Percentiles rank a stretch among this genome's conserved stretches.
Evolutionary conservation across 805 yeast species (phyloP).

Genomic region (Kazachstania martiniae): DNA sequence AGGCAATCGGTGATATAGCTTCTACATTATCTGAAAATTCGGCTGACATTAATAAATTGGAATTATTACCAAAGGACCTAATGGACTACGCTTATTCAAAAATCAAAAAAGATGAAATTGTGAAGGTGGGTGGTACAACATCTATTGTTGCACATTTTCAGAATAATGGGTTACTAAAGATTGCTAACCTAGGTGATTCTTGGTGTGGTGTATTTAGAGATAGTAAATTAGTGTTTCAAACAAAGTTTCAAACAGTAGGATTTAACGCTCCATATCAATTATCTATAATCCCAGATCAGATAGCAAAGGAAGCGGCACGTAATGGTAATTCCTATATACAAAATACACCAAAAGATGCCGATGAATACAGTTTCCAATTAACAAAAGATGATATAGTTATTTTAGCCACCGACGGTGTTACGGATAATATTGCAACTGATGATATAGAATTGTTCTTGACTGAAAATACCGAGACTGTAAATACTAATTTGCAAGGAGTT

Average conservation of each 20-base stretch:
- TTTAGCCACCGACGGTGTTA: constrained; percentile 89
- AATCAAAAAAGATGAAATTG: constrained; percentile 44
- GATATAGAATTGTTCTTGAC: constrained; percentile 62
- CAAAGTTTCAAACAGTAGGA: constrained; percentile 70
- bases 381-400: constrained; percentile 64
- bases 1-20: constrained; percentile 33
- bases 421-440: constrained; percentile 67
- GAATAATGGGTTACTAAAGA: constrained; percentile 39
- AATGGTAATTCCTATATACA: constrained; percentile 55
- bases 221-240: constrained; percentile 47
- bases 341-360: constrained; percentile 62
- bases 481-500: constrained; percentile 33
- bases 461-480: constrained; percentile 30
- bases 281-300: constrained; percentile 65
- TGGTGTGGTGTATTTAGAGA: constrained; percentile 83
- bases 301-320: constrained; percentile 40
- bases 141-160: constrained; percentile 72
- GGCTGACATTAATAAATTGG: constrained; percentile 4
- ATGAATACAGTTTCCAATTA: constrained; percentile 53
- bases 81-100: constrained; percentile 46
- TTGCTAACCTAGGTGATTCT: constrained; percentile 87
- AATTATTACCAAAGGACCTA: constrained; percentile 34
- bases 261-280: constrained; percentile 91
- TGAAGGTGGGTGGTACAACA: constrained; percentile 88
- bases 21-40: constrained; percentile 4